These are phyloP conservation scores for Aspergillus oerlinghausenensis DNA, from an alignment of 2,329 filamentous ascomycete species.

Conservation along the genomic window DNA sequence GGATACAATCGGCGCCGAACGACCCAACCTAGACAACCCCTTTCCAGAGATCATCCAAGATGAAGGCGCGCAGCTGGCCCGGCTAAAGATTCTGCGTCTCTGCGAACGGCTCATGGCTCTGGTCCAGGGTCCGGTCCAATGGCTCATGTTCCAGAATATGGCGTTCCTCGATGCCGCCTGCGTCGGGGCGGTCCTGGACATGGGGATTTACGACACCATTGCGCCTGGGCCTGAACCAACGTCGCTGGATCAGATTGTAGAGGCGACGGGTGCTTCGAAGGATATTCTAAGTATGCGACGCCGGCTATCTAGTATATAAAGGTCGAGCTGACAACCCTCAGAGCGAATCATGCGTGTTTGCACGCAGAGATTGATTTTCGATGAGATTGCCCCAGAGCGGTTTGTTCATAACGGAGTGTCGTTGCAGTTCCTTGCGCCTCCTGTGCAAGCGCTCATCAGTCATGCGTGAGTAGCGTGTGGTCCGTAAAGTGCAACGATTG, in stretches of 20 bases:
- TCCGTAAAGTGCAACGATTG: not conserved
- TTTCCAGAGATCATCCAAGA: not conserved
- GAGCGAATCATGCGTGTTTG: not conserved
- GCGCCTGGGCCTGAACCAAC: not conserved
- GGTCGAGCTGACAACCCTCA: not conserved
- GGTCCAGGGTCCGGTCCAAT: not conserved
- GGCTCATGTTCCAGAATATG: conserved; percentile 1
- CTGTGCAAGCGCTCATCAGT: not conserved
- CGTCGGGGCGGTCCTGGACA: not conserved
- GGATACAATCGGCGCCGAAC: not conserved
- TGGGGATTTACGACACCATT: not conserved
- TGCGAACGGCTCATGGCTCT: not conserved
- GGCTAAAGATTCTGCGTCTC: not conserved
- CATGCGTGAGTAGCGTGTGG: not conserved
- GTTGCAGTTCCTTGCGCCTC: not conserved
- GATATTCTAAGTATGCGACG: not conserved
- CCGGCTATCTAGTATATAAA: not conserved
- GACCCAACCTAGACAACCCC: not conserved
- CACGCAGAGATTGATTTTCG: not conserved
- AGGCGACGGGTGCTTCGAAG: not conserved
- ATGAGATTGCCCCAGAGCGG: conserved; percentile 1
- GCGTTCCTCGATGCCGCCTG: not conserved
- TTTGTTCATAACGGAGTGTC: not conserved
- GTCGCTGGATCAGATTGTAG: not conserved
- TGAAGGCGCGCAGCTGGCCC: not conserved